Evolutionary conservation across 805 yeast genomes (phyloP).

Genomic region (Yarrowia hollandica): DNA sequence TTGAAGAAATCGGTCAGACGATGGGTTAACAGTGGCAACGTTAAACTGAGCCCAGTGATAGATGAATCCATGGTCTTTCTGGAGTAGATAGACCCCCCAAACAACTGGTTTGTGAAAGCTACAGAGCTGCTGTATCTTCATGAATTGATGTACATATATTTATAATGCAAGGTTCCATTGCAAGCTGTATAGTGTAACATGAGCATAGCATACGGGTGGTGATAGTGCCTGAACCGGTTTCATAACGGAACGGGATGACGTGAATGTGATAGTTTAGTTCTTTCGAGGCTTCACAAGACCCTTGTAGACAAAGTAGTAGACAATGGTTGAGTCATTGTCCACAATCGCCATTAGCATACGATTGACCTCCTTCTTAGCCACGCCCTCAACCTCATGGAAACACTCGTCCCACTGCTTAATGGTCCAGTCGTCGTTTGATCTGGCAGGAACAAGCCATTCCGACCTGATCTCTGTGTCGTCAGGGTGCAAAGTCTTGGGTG

Average conservation of each 20-base stretch:
- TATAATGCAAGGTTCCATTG: constrained; percentile 11
- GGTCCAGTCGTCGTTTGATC: constrained; percentile 40
- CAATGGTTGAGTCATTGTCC: constrained; percentile 47
- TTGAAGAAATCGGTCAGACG: constrained; percentile 6
- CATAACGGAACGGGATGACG: constrained; percentile 1
- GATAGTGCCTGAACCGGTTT: background rate
- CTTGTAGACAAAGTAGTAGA: constrained; percentile 45
- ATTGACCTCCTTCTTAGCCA: constrained; percentile 20
- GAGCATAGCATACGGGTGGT: background rate
- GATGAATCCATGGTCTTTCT: constrained; percentile 10
- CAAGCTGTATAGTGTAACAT: no score
- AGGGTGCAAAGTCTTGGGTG: constrained; percentile 41
- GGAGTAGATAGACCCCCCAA: no score
- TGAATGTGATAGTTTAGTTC: constrained; percentile 36
- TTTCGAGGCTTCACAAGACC: constrained; percentile 45
- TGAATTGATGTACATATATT: constrained; percentile 9
- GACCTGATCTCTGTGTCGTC: constrained; percentile 28
- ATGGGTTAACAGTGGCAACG: constrained; percentile 16
- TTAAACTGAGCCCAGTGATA: constrained; percentile 6
- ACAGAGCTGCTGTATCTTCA: no score
- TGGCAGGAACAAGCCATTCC: constrained; percentile 38
- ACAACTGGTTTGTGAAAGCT: no score
- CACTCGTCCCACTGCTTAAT: constrained; percentile 40
- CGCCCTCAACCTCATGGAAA: constrained; percentile 37
- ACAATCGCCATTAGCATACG: constrained; percentile 46